Evolutionary conservation across 345 rosid genomes (phyloP).

Genomic region (Arabis hirsuta): DNA sequence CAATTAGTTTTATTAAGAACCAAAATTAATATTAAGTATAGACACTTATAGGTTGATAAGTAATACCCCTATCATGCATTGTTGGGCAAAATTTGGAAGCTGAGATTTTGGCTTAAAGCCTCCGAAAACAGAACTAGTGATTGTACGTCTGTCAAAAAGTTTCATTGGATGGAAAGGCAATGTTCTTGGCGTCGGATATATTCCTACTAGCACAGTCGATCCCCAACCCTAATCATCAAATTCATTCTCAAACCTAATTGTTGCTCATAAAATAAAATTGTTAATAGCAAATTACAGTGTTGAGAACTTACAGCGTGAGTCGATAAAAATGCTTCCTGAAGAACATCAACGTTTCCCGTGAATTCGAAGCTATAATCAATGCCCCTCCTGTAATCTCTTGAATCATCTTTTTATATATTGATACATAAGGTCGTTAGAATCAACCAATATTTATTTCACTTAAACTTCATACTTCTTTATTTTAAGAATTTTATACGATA

Average conservation of each 20-base stretch:
- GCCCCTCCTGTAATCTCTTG: constrained; percentile 60
- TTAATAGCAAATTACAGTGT: not conserved
- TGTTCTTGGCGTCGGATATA: constrained; percentile 39
- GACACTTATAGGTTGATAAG: not conserved
- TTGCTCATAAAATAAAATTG: not conserved
- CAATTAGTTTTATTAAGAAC: not conserved
- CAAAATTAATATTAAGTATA: not conserved
- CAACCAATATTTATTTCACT: not conserved
- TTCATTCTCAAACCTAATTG: not conserved
- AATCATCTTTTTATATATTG: constrained; percentile 48
- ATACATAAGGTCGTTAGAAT: not conserved
- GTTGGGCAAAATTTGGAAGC: constrained; percentile 37
- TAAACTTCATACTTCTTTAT: not conserved
- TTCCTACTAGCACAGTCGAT: constrained; percentile 38
- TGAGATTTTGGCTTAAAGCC: constrained; percentile 43
- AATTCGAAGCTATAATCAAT: constrained; percentile 74
- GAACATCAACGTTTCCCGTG: constrained; percentile 54
- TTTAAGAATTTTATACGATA: constrained; percentile 19
- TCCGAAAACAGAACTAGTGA: constrained; percentile 37
- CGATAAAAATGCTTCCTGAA: constrained; percentile 72
- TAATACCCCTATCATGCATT: constrained; percentile 43
- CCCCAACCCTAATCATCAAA: constrained; percentile 39
- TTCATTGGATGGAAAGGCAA: constrained; percentile 46
- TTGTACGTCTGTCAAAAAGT: constrained; percentile 39
- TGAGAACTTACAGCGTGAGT: constrained; percentile 43